Evolutionary conservation across 495 filamentous ascomycete genomes (phyloP).

Genomic region (Tuber aestivum): DNA sequence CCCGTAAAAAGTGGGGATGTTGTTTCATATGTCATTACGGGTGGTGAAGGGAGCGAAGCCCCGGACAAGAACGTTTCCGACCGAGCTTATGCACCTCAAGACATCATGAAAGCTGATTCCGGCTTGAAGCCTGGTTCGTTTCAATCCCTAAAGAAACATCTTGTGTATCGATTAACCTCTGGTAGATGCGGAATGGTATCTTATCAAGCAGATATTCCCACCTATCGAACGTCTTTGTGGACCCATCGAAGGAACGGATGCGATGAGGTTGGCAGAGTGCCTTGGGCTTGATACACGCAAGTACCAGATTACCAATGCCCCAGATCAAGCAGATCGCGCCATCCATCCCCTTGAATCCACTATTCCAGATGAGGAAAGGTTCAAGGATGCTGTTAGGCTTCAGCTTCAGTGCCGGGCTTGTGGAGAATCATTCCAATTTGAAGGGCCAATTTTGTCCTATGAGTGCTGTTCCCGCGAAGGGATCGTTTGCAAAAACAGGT

Average conservation of each 20-base stretch:
- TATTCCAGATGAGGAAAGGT: constrained; percentile 79
- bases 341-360: constrained; percentile 89
- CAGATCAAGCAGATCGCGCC: constrained; percentile 54
- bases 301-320: constrained; percentile 63
- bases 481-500: constrained; percentile 59
- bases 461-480: constrained; percentile 64
- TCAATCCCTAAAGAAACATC: constrained; percentile 17
- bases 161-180: neutral
- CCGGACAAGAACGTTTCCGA: constrained; percentile 57
- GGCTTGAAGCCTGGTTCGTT: constrained; percentile 54
- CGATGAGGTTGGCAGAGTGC: constrained; percentile 80
- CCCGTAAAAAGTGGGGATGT: constrained; percentile 86
- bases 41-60: constrained; percentile 64
- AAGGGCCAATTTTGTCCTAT: constrained; percentile 59
- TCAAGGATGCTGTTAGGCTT: constrained; percentile 69
- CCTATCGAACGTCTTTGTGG: constrained; percentile 97
- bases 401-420: constrained; percentile 74
- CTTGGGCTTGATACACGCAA: constrained; percentile 84
- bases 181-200: constrained; percentile 67
- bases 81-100: constrained; percentile 77
- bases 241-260: constrained; percentile 86
- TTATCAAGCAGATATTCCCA: constrained; percentile 96
- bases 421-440: constrained; percentile 63
- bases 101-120: constrained; percentile 69
- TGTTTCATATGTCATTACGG: constrained; percentile 89